Evolutionary conservation across 2,329 filamentous ascomycete species (phyloP).

Genomic region (Phymatotrichopsis omnivora): DNA sequence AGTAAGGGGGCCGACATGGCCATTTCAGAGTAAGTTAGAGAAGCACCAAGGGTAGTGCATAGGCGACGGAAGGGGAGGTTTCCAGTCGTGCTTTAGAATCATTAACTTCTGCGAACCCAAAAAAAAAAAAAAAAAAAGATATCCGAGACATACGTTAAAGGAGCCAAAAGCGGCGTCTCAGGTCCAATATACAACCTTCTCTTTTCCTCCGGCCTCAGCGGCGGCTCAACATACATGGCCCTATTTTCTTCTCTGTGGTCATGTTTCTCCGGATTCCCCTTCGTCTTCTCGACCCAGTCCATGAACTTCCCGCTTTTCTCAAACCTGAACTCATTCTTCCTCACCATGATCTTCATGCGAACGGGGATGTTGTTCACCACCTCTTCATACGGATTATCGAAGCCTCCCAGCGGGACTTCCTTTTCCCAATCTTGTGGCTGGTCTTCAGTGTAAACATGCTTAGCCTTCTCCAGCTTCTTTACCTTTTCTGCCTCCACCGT

Average conservation of each 20-base stretch:
- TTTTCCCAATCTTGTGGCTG: slow-evolving; percentile 25
- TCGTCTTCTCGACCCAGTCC: slow-evolving; percentile 30
- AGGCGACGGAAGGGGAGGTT: slow-evolving; percentile 90
- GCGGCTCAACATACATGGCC: slow-evolving; percentile 74
- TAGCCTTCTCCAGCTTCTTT: slow-evolving; percentile 29
- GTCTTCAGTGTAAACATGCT: slow-evolving; percentile 10
- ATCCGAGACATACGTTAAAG: slow-evolving; percentile 50
- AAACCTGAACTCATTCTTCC: slow-evolving; percentile 24
- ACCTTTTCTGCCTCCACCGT: slow-evolving; percentile 32
- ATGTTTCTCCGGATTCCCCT: slow-evolving; percentile 36
- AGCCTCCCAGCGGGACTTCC: slow-evolving; percentile 20
- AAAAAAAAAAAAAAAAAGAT: neutral
- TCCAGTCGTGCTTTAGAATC: slow-evolving; percentile 58
- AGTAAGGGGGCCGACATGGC: slow-evolving; percentile 82
- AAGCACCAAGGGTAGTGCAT: slow-evolving; percentile 77
- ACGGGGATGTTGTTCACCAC: slow-evolving; percentile 30
- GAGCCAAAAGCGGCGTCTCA: slow-evolving; percentile 87
- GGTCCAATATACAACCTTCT: slow-evolving; percentile 84
- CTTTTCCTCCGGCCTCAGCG: slow-evolving; percentile 86
- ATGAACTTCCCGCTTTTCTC: slow-evolving; percentile 21
- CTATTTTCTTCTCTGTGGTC: slow-evolving; percentile 55
- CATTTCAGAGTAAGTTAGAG: slow-evolving; percentile 98
- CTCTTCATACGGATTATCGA: slow-evolving; percentile 31
- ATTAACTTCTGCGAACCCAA: neutral
- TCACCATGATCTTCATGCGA: slow-evolving; percentile 25